A percentile compares a stretch with the other conserved stretches of the same genome.
Conservation (phyloP, 1,284 basidiomycete species). For the Neolentinus lepideus region DNA sequence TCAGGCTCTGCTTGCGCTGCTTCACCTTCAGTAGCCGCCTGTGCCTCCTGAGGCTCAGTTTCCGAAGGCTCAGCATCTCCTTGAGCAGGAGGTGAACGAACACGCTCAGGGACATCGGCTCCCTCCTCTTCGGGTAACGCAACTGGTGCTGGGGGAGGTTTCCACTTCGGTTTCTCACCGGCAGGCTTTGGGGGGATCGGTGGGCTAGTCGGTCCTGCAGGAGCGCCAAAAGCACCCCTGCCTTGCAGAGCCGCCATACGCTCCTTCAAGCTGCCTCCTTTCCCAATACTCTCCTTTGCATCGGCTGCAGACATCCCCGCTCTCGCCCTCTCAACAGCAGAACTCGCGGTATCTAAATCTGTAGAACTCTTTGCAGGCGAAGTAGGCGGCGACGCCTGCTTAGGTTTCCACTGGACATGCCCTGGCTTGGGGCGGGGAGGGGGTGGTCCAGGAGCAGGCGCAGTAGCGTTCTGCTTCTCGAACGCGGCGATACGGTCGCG, state of each 20-base stretch:
- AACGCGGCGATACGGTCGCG: slow-evolving; percentile 81
- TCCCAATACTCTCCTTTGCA: slow-evolving; percentile 73
- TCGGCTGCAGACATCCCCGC: slow-evolving; percentile 73
- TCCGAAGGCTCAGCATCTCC: background rate
- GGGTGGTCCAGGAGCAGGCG: slow-evolving; percentile 40
- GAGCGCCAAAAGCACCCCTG: slow-evolving; percentile 64
- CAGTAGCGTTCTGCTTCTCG: slow-evolving; percentile 48
- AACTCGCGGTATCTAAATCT: slow-evolving; percentile 12
- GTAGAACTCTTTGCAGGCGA: slow-evolving; percentile 23
- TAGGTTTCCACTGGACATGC: slow-evolving; percentile 62
- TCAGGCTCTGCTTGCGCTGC: slow-evolving; percentile 42
- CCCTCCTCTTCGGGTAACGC: slow-evolving; percentile 9
- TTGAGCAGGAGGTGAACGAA: background rate
- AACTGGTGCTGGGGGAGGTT: slow-evolving; percentile 44
- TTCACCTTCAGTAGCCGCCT: slow-evolving; percentile 27
- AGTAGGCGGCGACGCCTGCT: slow-evolving; percentile 44
- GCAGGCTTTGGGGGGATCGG: slow-evolving; percentile 53
- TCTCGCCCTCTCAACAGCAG: slow-evolving; percentile 13
- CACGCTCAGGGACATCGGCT: slow-evolving; percentile 1
- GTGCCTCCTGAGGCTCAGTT: slow-evolving; percentile 22
- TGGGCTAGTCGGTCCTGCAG: slow-evolving; percentile 27
- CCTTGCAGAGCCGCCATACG: slow-evolving; percentile 89
- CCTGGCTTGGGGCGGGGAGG: slow-evolving; percentile 67
- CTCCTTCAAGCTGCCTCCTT: slow-evolving; percentile 75
- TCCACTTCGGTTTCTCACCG: slow-evolving; percentile 77